These are phyloP conservation scores for Lepidium didymum DNA, from an alignment of 345 rosid species.

Conservation along the genomic window DNA sequence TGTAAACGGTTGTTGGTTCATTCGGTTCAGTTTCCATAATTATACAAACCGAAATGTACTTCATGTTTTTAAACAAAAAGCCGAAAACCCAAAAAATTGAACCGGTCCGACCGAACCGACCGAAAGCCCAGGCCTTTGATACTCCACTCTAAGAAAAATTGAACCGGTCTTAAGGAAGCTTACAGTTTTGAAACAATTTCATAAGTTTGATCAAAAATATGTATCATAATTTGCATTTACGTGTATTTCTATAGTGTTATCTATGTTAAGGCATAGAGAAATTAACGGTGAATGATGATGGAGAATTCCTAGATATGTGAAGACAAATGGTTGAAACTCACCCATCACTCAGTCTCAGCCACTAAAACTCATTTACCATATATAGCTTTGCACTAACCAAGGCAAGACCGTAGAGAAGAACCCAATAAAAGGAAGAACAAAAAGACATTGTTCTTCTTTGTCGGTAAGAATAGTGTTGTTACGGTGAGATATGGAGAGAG, in stretches of 20 bases:
- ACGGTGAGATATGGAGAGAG: conserved; percentile 20
- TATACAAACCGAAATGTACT: too few relatives aligned
- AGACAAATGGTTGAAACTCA: conserved; percentile 24
- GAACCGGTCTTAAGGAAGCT: too few relatives aligned
- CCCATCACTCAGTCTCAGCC: conserved; percentile 21
- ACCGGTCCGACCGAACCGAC: too few relatives aligned
- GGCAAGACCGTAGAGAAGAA: conserved; percentile 16
- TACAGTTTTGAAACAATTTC: too few relatives aligned
- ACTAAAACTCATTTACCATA: conserved; percentile 17
- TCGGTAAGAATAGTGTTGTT: not conserved
- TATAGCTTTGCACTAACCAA: conserved; percentile 26
- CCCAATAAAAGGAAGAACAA: not conserved
- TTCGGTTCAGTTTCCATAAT: too few relatives aligned
- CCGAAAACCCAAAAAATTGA: too few relatives aligned
- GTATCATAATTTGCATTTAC: not conserved
- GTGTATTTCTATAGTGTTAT: not conserved
- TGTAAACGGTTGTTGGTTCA: too few relatives aligned
- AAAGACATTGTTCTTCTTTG: not conserved
- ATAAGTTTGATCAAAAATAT: not conserved
- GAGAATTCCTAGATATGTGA: not conserved
- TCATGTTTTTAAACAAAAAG: too few relatives aligned
- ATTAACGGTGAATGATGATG: conserved; percentile 4
- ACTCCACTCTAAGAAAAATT: too few relatives aligned
- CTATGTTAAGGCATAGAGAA: conserved; percentile 3
- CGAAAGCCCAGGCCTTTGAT: too few relatives aligned